Conservation (phyloP, 108 stramenopile species). For the Cylindrotheca closterium region DNA sequence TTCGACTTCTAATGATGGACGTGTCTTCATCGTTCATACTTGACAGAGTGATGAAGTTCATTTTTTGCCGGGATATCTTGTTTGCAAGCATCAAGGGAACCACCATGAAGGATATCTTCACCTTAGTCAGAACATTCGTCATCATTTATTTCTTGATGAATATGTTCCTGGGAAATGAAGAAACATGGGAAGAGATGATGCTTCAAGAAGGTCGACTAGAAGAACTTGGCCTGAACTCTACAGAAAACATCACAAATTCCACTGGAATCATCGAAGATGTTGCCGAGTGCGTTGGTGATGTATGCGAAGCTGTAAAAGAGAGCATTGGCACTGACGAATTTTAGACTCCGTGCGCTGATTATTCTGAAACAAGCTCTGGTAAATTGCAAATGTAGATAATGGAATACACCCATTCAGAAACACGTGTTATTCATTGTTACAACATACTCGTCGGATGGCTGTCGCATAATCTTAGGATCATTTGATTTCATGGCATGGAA, state of each 20-base stretch:
- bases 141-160: slow-evolving; percentile 82
- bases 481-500: too few relatives aligned
- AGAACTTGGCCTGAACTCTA: slow-evolving; percentile 39
- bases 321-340: slow-evolving; percentile 14
- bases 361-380: too few relatives aligned
- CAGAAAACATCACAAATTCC: slow-evolving; percentile 25
- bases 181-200: slow-evolving; percentile 80
- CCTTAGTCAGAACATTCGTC: slow-evolving; percentile 59
- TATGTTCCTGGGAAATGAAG: slow-evolving; percentile 76
- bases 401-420: too few relatives aligned
- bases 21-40: slow-evolving; percentile 81
- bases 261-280: slow-evolving; percentile 13
- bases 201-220: slow-evolving; percentile 65
- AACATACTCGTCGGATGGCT: too few relatives aligned
- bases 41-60: slow-evolving; percentile 90
- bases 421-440: too few relatives aligned
- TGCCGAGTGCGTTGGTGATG: slow-evolving; percentile 9
- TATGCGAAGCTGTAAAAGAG: slow-evolving; percentile 8
- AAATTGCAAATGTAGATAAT: too few relatives aligned
- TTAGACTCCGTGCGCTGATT: background rate
- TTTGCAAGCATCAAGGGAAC: slow-evolving; percentile 91
- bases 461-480: too few relatives aligned
- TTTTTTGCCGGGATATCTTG: slow-evolving; percentile 91
- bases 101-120: slow-evolving; percentile 80
- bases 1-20: slow-evolving; percentile 78